Evolutionary conservation across 2,329 filamentous ascomycete species (phyloP), one percentile per base, ranked within the genome.

Genomic region (Annulohypoxylon truncatum): DNA sequence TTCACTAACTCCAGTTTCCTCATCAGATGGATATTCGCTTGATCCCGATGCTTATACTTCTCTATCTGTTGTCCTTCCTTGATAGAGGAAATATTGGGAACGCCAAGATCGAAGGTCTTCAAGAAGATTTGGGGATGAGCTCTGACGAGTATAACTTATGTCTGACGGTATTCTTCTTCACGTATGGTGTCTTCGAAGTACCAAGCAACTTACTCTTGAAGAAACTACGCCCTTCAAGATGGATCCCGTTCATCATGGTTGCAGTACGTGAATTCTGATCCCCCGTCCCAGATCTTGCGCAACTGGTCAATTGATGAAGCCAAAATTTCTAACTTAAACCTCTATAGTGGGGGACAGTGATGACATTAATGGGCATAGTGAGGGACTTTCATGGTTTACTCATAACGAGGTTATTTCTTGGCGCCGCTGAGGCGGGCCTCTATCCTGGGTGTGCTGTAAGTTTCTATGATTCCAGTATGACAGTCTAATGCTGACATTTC

Each of bases 191-290:
- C 18, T 93, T 93, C 68, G 92, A 95, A 75, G 87, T 90, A 0
- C 81, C 92, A n/a, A 93, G 90, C 59, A 96, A 96, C 72, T 78
- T 95, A 10, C 79, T 95, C 6, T 85, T 96, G 59, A 96, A 95
- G 77, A 86, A 84, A 12, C 81, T 94, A 54, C 85, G 90, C 0
- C 93, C 93, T 0, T 91, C 88, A 38, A 79, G 92, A 52, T 96
- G 94, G 81, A 84, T 95, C 22, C 90, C 92, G 0, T 79, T 84
- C 4, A 95, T 95, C 72, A 94, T 96, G 89, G 78, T 92, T 1
- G 81, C 87, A 0, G 88, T 83, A 82, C 79, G 69, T 61, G 13
- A 40, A 26, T 15, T 7, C 24, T 9, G 12, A 33, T 15, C 7
- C 35, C 28, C 9, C 35, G 22, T n/a, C 22, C 18, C 15, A 38